Percentiles rank a stretch among this genome's conserved stretches.
These are phyloP conservation scores for Phialophora expanda DNA, from an alignment of 2,329 filamentous ascomycete species.

Conservation along the genomic window DNA sequence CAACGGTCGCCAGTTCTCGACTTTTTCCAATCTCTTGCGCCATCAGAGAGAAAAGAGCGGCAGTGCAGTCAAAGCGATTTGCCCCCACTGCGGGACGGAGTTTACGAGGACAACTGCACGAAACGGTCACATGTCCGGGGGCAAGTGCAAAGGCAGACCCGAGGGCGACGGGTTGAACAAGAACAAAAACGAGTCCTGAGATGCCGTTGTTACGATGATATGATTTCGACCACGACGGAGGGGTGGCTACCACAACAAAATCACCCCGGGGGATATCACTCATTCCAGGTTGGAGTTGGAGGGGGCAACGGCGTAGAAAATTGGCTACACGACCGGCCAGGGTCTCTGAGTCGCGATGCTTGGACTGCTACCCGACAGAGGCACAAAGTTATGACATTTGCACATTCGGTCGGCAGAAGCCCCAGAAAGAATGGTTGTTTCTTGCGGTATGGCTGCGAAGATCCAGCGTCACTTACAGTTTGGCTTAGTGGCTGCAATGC, in stretches of 20 bases:
- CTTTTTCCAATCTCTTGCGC: constrained; percentile 90
- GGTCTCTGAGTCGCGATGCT: background rate
- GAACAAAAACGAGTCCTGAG: constrained; percentile 18
- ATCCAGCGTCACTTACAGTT: constrained; percentile 1
- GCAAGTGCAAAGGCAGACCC: constrained; percentile 78
- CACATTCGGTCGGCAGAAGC: background rate
- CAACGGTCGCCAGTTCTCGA: constrained; percentile 93
- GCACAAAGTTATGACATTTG: constrained; percentile 7
- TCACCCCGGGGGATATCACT: background rate
- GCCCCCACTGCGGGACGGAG: constrained; percentile 88
- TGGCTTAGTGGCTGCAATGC: constrained; percentile 26
- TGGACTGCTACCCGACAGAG: background rate
- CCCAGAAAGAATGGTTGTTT: background rate
- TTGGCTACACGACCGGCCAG: constrained; percentile 5
- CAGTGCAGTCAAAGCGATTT: constrained; percentile 84
- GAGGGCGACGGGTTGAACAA: constrained; percentile 29
- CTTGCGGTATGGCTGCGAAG: background rate
- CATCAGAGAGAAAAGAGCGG: constrained; percentile 96
- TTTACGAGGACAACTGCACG: constrained; percentile 88
- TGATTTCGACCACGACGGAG: constrained; percentile 18
- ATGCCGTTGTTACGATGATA: constrained; percentile 23
- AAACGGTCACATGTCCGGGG: constrained; percentile 83
- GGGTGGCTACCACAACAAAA: background rate
- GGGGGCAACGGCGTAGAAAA: background rate
- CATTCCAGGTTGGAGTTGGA: constrained; percentile 1